Evolutionary conservation across 2,329 filamentous ascomycete genomes (phyloP).

Genomic region (Clarireedia hainanense): DNA sequence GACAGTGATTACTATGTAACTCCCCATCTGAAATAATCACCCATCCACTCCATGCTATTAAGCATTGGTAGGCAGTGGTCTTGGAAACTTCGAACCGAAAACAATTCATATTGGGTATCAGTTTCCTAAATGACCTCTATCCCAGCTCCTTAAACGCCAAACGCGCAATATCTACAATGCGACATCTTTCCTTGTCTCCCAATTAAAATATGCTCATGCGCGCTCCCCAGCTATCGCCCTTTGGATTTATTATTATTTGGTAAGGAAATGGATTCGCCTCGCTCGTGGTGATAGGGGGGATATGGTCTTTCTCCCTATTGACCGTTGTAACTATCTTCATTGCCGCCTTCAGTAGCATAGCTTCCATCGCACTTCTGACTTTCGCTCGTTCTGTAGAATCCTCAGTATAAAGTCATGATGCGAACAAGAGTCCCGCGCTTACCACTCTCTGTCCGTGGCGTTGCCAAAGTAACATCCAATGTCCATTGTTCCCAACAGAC

Average conservation of each 20-base stretch:
- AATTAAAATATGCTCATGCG: conserved; percentile 56
- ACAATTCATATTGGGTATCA: conserved; percentile 24
- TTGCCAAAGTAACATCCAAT: conserved; percentile 85
- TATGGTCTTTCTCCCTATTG: conserved; percentile 88
- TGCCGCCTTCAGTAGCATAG: conserved; percentile 76
- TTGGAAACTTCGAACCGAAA: conserved; percentile 7
- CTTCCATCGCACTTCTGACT: conserved; percentile 84
- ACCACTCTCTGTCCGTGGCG: conserved; percentile 84
- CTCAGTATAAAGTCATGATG: neutral
- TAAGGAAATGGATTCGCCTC: conserved; percentile 93
- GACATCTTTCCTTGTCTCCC: neutral
- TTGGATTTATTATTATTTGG: conserved; percentile 82
- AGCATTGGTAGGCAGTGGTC: neutral
- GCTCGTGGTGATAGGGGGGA: conserved; percentile 89
- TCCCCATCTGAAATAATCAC: neutral
- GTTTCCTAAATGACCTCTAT: conserved; percentile 20
- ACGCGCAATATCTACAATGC: conserved; percentile 8
- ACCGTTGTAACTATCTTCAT: conserved; percentile 85
- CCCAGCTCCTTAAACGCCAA: conserved; percentile 8
- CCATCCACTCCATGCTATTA: neutral
- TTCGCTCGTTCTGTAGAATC: conserved; percentile 64
- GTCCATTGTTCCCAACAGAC: conserved; percentile 92
- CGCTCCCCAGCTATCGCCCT: conserved; percentile 69
- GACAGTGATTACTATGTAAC: too few relatives aligned
- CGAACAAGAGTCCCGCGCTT: conserved; percentile 27